Conservation (phyloP, 108 stramenopile genomes). For the Pseudonitzschia multiseries region DNA sequence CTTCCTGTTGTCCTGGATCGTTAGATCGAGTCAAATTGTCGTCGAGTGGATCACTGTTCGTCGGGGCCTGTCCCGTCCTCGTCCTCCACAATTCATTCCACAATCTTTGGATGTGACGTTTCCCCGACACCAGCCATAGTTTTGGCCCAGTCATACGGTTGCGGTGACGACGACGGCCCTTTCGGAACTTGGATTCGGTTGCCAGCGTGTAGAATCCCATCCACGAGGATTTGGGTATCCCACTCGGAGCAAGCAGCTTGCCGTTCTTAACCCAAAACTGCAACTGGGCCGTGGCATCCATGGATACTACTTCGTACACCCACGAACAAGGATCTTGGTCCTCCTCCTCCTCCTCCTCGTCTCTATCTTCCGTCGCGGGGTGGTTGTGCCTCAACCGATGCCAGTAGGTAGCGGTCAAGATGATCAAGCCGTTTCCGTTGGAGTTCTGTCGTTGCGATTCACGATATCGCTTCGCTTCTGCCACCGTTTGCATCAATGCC, state of each 20-base stretch:
- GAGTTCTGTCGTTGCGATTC: constrained; percentile 29
- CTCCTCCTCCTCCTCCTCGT: background rate
- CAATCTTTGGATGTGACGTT: background rate
- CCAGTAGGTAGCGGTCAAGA: constrained; percentile 54
- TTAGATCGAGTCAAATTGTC: background rate
- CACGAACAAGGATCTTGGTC: background rate
- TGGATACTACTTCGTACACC: constrained; percentile 17
- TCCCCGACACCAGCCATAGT: background rate
- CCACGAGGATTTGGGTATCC: constrained; percentile 46
- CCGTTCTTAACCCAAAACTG: constrained; percentile 64
- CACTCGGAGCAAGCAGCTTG: constrained; percentile 37
- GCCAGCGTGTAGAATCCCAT: constrained; percentile 64
- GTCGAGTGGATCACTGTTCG: background rate
- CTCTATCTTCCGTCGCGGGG: background rate
- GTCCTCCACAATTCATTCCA: background rate
- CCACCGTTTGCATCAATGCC: constrained; percentile 41
- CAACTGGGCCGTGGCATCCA: constrained; percentile 59
- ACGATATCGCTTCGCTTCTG: constrained; percentile 35
- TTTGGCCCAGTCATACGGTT: background rate
- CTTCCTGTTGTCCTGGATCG: background rate
- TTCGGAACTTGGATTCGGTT: constrained; percentile 17
- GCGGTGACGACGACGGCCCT: background rate
- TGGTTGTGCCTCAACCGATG: background rate
- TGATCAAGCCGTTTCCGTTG: constrained; percentile 51
- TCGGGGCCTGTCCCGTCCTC: background rate